Percentiles rank a stretch among this genome's conserved stretches.
Conservation (phyloP, 2,329 filamentous ascomycete species). For the Dactylonectria macrodidyma region DNA sequence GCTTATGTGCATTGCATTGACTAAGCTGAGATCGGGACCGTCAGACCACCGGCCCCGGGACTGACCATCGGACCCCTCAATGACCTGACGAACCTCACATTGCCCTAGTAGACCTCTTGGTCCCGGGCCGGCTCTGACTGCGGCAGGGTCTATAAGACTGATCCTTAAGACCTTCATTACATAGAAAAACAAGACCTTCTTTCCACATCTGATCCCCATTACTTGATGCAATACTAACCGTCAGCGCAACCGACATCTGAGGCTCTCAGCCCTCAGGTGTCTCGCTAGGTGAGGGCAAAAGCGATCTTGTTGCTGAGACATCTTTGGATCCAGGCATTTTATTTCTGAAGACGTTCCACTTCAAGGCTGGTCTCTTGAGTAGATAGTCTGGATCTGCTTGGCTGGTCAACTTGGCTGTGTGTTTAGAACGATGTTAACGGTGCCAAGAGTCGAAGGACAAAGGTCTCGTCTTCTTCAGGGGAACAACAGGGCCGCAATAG, state of each 20-base stretch:
- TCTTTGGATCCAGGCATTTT: slow-evolving; percentile 31
- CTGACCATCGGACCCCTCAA: slow-evolving; percentile 1
- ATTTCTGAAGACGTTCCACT: slow-evolving; percentile 31
- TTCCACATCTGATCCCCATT: slow-evolving; percentile 1
- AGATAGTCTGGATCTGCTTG: slow-evolving; percentile 21
- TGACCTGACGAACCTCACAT: neutral
- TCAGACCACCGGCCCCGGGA: neutral
- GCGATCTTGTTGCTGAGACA: slow-evolving; percentile 25
- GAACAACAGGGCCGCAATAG: too few relatives aligned
- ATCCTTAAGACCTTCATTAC: neutral
- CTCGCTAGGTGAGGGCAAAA: slow-evolving; percentile 18
- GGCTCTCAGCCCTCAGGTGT: slow-evolving; percentile 16
- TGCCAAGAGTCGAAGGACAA: too few relatives aligned
- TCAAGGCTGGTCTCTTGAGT: slow-evolving; percentile 15
- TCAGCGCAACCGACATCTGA: slow-evolving; percentile 35
- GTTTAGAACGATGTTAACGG: too few relatives aligned
- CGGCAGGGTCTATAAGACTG: neutral
- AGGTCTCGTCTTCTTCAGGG: too few relatives aligned
- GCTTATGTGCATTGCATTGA: slow-evolving; percentile 12
- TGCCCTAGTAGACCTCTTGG: neutral
- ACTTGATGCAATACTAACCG: slow-evolving; percentile 5
- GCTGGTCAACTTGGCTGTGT: too few relatives aligned
- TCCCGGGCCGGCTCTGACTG: neutral
- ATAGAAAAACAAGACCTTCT: neutral
- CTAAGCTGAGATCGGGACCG: neutral